Conservation (phyloP, 768 basidiomycete genomes). For the Kondoa subrosea region DNA sequence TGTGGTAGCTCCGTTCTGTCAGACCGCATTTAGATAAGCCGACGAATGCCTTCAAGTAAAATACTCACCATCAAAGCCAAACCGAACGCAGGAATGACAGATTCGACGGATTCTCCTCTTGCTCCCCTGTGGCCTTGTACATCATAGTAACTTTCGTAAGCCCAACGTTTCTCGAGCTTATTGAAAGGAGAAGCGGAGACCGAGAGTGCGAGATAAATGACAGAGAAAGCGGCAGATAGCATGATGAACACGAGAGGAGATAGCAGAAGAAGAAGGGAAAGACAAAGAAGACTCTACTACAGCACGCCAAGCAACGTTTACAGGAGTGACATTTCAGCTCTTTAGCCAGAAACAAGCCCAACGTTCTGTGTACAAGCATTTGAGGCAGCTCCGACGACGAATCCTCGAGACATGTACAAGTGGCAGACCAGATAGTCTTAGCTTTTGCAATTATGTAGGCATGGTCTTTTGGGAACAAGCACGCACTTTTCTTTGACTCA, state of each 20-base stretch:
- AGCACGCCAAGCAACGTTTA: neutral
- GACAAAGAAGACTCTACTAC: neutral
- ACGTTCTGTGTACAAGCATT: too few relatives aligned
- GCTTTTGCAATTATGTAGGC: too few relatives aligned
- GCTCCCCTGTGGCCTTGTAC: conserved; percentile 16
- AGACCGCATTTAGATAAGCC: neutral
- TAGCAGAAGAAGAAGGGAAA: neutral
- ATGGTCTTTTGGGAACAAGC: too few relatives aligned
- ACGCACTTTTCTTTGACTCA: neutral
- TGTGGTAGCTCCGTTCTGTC: neutral
- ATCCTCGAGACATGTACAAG: too few relatives aligned
- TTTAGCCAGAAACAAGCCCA: too few relatives aligned
- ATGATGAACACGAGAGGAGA: neutral
- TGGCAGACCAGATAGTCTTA: too few relatives aligned
- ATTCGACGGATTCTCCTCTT: conserved; percentile 16
- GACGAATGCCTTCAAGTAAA: neutral
- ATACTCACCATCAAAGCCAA: conserved; percentile 5
- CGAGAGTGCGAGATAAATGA: neutral
- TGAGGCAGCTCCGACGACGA: too few relatives aligned
- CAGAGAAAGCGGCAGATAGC: neutral
- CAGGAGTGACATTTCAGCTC: too few relatives aligned
- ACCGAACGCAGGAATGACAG: conserved; percentile 17
- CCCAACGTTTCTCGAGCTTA: conserved; percentile 11
- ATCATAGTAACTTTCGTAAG: conserved; percentile 16
- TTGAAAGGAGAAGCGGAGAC: neutral